Evolutionary conservation across 1,284 basidiomycete species (phyloP), one percentile per base, ranked within the genome.

Genomic region (Ganoderma lucidum): DNA sequence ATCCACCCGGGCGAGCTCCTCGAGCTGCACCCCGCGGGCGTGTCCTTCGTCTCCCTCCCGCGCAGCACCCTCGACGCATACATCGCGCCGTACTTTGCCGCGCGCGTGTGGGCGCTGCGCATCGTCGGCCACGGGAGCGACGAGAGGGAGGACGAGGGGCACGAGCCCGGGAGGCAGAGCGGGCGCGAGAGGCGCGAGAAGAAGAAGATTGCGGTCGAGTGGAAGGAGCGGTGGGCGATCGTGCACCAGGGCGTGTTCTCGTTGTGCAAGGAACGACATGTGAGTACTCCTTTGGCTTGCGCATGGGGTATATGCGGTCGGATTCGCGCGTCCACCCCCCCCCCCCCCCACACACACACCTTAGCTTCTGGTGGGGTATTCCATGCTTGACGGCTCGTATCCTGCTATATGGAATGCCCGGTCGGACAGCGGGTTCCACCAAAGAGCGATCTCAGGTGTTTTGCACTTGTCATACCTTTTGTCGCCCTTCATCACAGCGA

Each of bases 71-170:
- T 84, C 2, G 74, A 76, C n/a, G 81, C 83, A 0, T 93, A 93
- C 73, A 80, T 87, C 17, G 81, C 85, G 48, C 91, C 92, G 0
- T 93, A 91, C 79, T 92, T 92, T 80, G 89, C 91, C 66, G 87
- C 88, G 12, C 86, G 82, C 76, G 87, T 88, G 12, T 83, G 84
- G 51, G 85, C 86, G 0, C 78, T 93, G 28, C 83, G 90, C 9
- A 80, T 85, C 12, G 80, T 87, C 1, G 82, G 80, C 71, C 75
- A 77, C 39, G 58, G 58, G 39, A 28, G 39, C 0, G 58, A 60
- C 37, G 58, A 60, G n/a, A 61, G 63, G 32, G 56, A 66, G 39
- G 73, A 74, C 37, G 72, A 75, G n/a, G 70, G 70, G 42, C 44
- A 64, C 10, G 72, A 75, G 35, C 61, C 55, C 23, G 71, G 64